A percentile compares a stretch with the other conserved stretches of the same genome.
These are phyloP conservation scores for Juncus effusus DNA, from an alignment of 176 grass and related monocot species.

Conservation along the genomic window DNA sequence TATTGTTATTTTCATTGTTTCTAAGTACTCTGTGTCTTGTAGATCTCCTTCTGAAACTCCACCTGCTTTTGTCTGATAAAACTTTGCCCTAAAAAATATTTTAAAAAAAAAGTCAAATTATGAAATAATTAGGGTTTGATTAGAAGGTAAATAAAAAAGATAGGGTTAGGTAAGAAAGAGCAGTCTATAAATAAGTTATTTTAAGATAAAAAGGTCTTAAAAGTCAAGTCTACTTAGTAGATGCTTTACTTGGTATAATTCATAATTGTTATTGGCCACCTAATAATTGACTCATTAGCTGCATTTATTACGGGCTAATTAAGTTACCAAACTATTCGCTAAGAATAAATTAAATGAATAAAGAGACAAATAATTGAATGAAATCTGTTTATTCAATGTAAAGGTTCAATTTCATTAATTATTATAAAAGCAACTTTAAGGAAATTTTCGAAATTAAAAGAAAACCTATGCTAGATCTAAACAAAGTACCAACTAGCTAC, in stretches of 20 bases:
- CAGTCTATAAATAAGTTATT: constrained; percentile 2
- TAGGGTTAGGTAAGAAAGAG: not conserved
- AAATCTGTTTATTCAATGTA: too few relatives aligned
- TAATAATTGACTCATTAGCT: constrained; percentile 29
- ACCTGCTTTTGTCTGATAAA: constrained; percentile 85
- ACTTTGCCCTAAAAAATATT: constrained; percentile 53
- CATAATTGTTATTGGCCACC: constrained; percentile 10
- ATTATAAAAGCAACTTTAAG: too few relatives aligned
- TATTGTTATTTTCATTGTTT: constrained; percentile 67
- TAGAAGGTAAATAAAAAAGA: not conserved
- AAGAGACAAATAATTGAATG: too few relatives aligned
- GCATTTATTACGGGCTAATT: not conserved
- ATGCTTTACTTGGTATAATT: constrained; percentile 13
- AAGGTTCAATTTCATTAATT: too few relatives aligned
- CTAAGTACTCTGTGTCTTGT: constrained; percentile 83
- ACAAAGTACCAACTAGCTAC: too few relatives aligned
- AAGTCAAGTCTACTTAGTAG: not conserved
- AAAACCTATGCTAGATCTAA: too few relatives aligned
- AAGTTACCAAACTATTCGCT: too few relatives aligned
- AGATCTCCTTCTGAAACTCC: constrained; percentile 96
- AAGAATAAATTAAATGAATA: too few relatives aligned
- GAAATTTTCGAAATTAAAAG: too few relatives aligned
- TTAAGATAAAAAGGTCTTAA: not conserved
- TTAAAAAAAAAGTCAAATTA: constrained; percentile 4
- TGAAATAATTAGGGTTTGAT: constrained; percentile 13